A percentile compares a stretch with the other conserved stretches of the same genome.
Conservation (phyloP, 2,329 filamentous ascomycete genomes). For the Calcarisporium arbuscula region DNA sequence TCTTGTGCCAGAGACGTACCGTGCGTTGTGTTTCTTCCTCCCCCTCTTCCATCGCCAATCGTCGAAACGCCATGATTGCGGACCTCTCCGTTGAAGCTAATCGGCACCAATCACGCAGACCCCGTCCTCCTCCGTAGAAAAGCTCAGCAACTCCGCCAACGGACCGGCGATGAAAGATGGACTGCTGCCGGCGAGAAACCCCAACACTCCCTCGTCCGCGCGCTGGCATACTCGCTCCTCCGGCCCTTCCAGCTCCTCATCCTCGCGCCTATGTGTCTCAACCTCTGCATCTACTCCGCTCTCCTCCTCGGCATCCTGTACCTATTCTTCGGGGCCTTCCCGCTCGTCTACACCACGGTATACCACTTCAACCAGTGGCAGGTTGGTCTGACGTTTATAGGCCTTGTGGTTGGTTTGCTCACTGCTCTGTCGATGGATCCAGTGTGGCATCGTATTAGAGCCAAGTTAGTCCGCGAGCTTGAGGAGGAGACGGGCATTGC, state of each 20-base stretch:
- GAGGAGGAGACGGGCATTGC: constrained; percentile 42
- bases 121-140: constrained; percentile 68
- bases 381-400: constrained; percentile 71
- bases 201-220: constrained; percentile 58
- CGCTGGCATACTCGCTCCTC: constrained; percentile 52
- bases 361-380: constrained; percentile 77
- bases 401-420: constrained; percentile 63
- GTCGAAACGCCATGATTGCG: too few relatives aligned
- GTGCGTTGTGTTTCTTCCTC: constrained; percentile 25
- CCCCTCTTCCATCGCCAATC: not conserved
- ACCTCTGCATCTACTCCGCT: constrained; percentile 75
- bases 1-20: constrained; percentile 84
- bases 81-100: not conserved
- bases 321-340: constrained; percentile 85
- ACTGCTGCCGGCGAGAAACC: constrained; percentile 70
- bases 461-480: constrained; percentile 48
- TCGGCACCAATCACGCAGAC: constrained; percentile 27
- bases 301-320: constrained; percentile 84
- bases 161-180: constrained; percentile 73
- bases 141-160: constrained; percentile 60
- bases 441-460: constrained; percentile 58
- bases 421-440: constrained; percentile 56
- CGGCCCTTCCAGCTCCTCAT: constrained; percentile 75
- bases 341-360: constrained; percentile 67
- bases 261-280: constrained; percentile 79